Conservation (phyloP, 148 eudicot species). For the Rhododendron kiyosumense region DNA sequence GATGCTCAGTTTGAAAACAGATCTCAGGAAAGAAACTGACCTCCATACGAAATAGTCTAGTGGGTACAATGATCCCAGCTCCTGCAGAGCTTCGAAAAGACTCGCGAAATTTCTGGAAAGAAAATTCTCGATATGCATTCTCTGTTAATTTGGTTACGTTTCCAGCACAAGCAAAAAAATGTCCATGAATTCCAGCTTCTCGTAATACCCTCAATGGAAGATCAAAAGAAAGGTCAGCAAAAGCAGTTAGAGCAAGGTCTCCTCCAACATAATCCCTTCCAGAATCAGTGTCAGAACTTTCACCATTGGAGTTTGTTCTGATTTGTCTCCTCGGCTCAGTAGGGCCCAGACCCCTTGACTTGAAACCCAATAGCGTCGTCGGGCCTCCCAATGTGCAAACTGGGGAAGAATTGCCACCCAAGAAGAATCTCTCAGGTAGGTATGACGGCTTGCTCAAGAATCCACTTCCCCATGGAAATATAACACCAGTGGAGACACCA, state of each 20-base stretch:
- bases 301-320: slow-evolving; percentile 30
- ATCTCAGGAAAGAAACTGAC: slow-evolving; percentile 34
- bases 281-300: slow-evolving; percentile 24
- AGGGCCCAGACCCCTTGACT: slow-evolving; percentile 81
- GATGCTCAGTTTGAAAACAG: not conserved
- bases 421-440: slow-evolving; percentile 76
- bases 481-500: slow-evolving; percentile 68
- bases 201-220: slow-evolving; percentile 65
- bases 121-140: slow-evolving; percentile 47
- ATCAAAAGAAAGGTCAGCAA: slow-evolving; percentile 93
- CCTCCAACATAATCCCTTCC: slow-evolving; percentile 77
- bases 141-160: slow-evolving; percentile 68
- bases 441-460: slow-evolving; percentile 54
- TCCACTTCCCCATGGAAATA: slow-evolving; percentile 80
- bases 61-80: slow-evolving; percentile 74
- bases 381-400: slow-evolving; percentile 82
- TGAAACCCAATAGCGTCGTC: slow-evolving; percentile 62
- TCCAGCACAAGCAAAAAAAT: slow-evolving; percentile 72
- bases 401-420: slow-evolving; percentile 85
- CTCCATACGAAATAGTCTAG: slow-evolving; percentile 88
- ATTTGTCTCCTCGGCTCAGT: slow-evolving; percentile 65
- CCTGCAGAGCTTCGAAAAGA: slow-evolving; percentile 77
- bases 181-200: slow-evolving; percentile 86
- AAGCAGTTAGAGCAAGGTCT: slow-evolving; percentile 78
- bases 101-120: slow-evolving; percentile 46